Evolutionary conservation across 352 stramenopile species (phyloP).

Genomic region (Globisporangium rhizosaccharum): DNA sequence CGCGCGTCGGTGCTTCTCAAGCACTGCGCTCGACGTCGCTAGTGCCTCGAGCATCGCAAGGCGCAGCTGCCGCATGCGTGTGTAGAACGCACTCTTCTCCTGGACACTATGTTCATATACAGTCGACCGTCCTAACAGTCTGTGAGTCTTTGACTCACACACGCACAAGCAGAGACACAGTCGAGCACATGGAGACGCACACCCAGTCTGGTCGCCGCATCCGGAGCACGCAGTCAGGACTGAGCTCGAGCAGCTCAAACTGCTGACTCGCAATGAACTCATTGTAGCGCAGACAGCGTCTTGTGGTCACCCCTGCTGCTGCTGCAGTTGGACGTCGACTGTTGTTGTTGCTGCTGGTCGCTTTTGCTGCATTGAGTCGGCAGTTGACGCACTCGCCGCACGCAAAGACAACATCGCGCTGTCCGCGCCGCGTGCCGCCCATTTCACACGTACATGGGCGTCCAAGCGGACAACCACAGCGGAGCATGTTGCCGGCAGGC

Average conservation of each 20-base stretch:
- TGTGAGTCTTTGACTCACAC: not conserved
- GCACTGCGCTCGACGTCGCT: constrained; percentile 18
- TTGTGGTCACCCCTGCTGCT: constrained; percentile 8
- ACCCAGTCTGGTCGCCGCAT: constrained; percentile 61
- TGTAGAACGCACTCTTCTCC: constrained; percentile 46
- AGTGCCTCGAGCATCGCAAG: constrained; percentile 35
- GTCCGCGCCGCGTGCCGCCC: constrained; percentile 8
- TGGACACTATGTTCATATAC: constrained; percentile 18
- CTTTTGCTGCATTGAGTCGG: constrained; percentile 37
- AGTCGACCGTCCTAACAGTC: not conserved
- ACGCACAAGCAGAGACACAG: not conserved
- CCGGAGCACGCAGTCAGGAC: constrained; percentile 33
- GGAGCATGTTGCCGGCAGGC: constrained; percentile 40
- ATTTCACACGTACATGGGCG: constrained; percentile 62
- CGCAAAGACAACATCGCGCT: not conserved
- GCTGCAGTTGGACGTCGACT: constrained; percentile 1
- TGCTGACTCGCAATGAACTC: constrained; percentile 28
- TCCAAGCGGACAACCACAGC: constrained; percentile 52
- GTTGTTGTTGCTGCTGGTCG: constrained; percentile 5
- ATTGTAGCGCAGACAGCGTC: constrained; percentile 48
- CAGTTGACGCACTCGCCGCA: constrained; percentile 62
- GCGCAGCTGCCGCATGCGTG: constrained; percentile 51
- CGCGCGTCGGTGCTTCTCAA: constrained; percentile 33
- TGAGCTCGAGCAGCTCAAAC: constrained; percentile 37
- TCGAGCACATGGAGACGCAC: constrained; percentile 19